Conservation (phyloP, 2,329 filamentous ascomycete genomes). For the Rugonectria rugulosa region DNA sequence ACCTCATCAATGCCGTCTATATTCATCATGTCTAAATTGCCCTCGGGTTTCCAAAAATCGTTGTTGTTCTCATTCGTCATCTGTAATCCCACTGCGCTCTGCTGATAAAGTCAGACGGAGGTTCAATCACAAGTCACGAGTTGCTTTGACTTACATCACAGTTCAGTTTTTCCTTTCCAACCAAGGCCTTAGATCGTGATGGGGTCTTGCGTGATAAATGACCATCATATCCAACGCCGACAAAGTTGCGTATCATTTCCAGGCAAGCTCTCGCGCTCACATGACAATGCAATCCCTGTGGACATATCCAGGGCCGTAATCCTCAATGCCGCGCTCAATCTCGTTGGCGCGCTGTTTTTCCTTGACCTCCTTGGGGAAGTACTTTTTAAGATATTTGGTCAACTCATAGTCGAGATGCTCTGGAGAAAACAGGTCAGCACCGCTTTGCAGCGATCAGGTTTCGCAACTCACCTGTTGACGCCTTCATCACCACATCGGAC, state of each 20-base stretch:
- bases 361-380: conserved; percentile 76
- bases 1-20: conserved; percentile 1
- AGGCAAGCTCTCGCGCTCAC: conserved; percentile 46
- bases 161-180: not conserved
- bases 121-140: not conserved
- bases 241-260: not conserved
- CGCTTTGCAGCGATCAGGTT: not conserved
- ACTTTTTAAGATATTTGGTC: conserved; percentile 73
- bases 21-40: not conserved
- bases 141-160: conserved; percentile 14
- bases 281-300: conserved; percentile 67
- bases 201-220: not conserved
- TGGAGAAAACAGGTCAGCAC: conserved; percentile 34
- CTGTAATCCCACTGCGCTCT: not conserved
- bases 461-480: conserved; percentile 65
- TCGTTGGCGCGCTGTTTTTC: conserved; percentile 77
- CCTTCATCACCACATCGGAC: conserved; percentile 72
- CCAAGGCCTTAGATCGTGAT: not conserved
- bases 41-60: not conserved
- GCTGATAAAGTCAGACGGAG: conserved; percentile 10
- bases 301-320: conserved; percentile 72
- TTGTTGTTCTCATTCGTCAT: not conserved
- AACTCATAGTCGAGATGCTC: conserved; percentile 75
- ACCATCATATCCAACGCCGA: not conserved
- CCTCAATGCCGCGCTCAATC: conserved; percentile 74